A percentile compares a stretch with the other conserved stretches of the same genome.
These are phyloP conservation scores for Articulospora tetracladia DNA, from an alignment of 495 filamentous ascomycete species.

Conservation along the genomic window DNA sequence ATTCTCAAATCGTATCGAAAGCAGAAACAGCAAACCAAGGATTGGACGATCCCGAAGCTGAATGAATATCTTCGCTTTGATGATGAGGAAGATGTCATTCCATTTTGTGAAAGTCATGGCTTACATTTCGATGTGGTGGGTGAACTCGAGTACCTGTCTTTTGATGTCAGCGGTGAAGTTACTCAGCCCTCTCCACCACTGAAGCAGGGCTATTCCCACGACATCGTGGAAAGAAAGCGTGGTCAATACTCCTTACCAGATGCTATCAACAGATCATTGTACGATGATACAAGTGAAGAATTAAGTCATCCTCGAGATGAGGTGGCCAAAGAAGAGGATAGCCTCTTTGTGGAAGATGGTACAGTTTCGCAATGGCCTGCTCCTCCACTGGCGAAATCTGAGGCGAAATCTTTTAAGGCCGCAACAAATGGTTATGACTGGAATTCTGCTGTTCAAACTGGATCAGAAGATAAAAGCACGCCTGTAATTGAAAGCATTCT, in stretches of 20 bases:
- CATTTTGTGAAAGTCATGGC: slow-evolving; percentile 67
- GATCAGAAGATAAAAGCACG: not conserved
- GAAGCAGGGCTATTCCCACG: slow-evolving; percentile 37
- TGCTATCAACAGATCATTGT: slow-evolving; percentile 43
- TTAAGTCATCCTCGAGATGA: not conserved
- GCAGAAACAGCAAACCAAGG: slow-evolving; percentile 63
- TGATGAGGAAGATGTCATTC: slow-evolving; percentile 60
- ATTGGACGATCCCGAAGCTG: slow-evolving; percentile 67
- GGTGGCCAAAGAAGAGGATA: slow-evolving; percentile 6
- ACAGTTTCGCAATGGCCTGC: not conserved
- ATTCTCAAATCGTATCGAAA: slow-evolving; percentile 58
- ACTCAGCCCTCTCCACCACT: slow-evolving; percentile 35
- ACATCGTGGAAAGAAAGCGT: slow-evolving; percentile 47
- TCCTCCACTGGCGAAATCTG: not conserved
- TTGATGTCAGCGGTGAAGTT: slow-evolving; percentile 23
- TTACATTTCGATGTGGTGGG: slow-evolving; percentile 51
- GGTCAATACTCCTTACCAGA: slow-evolving; percentile 33
- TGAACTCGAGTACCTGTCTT: slow-evolving; percentile 47
- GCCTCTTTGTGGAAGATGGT: slow-evolving; percentile 17
- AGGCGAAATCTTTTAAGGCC: not conserved
- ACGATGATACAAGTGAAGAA: slow-evolving; percentile 1
- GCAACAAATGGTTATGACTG: too few species aligned
- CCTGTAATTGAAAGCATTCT: too few species aligned
- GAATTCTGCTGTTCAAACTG: not conserved
- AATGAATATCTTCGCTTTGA: slow-evolving; percentile 70